Evolutionary conservation across 2,329 filamentous ascomycete species (phyloP).

Genomic region (Ophiostoma sp.): DNA sequence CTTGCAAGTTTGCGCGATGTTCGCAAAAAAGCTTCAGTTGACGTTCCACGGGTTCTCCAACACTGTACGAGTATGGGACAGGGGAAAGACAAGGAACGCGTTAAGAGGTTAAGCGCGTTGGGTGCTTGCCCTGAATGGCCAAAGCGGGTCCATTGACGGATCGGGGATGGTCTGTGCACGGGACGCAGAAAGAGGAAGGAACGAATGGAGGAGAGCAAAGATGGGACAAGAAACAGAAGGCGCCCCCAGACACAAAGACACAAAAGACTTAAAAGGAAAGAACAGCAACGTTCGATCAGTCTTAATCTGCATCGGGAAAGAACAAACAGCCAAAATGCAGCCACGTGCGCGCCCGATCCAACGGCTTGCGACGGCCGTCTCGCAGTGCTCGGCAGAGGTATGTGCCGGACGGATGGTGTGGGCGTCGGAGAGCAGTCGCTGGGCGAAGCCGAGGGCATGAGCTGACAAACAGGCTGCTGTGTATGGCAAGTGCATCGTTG

Average conservation of each 20-base stretch:
- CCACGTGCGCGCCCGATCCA: constrained; percentile 47
- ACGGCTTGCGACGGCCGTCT: constrained; percentile 49
- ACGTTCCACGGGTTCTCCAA: not conserved
- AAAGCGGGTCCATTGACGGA: not conserved
- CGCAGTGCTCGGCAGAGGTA: constrained; percentile 53
- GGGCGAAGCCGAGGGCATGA: too few relatives aligned
- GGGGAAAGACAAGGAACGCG: constrained; percentile 21
- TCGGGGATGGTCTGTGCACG: constrained; percentile 16
- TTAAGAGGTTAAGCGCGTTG: constrained; percentile 26
- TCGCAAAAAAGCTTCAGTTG: constrained; percentile 12
- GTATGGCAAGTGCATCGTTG: constrained; percentile 87
- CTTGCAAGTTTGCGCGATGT: constrained; percentile 19
- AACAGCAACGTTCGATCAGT: too few relatives aligned
- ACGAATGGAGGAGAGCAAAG: constrained; percentile 14
- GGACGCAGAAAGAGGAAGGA: constrained; percentile 15
- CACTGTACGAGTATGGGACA: not conserved
- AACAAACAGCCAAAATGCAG: constrained; percentile 30
- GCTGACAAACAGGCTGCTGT: constrained; percentile 57
- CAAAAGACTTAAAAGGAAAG: not conserved
- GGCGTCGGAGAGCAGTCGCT: not conserved
- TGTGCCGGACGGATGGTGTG: not conserved
- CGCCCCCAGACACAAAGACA: not conserved
- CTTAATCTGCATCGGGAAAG: too few relatives aligned
- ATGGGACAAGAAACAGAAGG: constrained; percentile 11
- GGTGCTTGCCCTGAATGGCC: not conserved